Percentiles rank a stretch among this genome's conserved stretches.
Conservation (phyloP, 2,329 filamentous ascomycete species). For the Pseudogymnoascus sp. region DNA sequence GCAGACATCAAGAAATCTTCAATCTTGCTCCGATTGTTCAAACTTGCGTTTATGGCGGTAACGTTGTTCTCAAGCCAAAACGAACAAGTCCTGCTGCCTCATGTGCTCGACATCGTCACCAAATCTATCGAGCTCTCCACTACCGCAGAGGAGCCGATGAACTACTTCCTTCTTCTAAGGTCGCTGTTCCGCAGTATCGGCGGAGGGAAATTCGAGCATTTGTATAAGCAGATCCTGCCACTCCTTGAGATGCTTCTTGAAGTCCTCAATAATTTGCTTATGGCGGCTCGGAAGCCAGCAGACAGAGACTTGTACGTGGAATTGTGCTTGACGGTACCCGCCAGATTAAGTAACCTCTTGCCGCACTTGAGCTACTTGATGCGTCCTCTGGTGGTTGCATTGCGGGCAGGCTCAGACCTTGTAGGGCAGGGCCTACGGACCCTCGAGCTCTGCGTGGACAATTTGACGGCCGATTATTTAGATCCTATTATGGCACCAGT, state of each 20-base stretch:
- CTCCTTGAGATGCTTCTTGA: conserved; percentile 95
- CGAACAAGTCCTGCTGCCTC: conserved; percentile 87
- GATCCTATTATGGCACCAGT: conserved; percentile 99
- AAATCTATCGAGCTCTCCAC: conserved; percentile 95
- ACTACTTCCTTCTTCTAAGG: conserved; percentile 89
- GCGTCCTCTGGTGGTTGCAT: conserved; percentile 90
- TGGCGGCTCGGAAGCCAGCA: conserved; percentile 80
- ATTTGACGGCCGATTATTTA: conserved; percentile 92
- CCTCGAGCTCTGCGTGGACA: conserved; percentile 93
- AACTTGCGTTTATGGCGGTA: conserved; percentile 98
- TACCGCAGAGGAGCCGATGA: conserved; percentile 93
- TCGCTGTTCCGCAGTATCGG: conserved; percentile 95
- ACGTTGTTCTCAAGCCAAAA: conserved; percentile 93
- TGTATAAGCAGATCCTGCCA: conserved; percentile 96
- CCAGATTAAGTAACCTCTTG: conserved; percentile 84
- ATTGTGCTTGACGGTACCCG: conserved; percentile 90
- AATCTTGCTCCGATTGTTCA: conserved; percentile 88
- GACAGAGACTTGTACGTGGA: conserved; percentile 97
- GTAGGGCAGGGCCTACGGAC: conserved; percentile 91
- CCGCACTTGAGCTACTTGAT: conserved; percentile 95
- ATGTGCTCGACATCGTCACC: conserved; percentile 94
- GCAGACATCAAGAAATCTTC: conserved; percentile 87
- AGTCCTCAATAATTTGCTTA: conserved; percentile 87
- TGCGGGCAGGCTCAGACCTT: conserved; percentile 84
- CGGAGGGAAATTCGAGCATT: conserved; percentile 90